Base-by-base conservation (phyloP, 2,329 filamentous ascomycete genomes). In the Hypoxylon sp. region DNA sequence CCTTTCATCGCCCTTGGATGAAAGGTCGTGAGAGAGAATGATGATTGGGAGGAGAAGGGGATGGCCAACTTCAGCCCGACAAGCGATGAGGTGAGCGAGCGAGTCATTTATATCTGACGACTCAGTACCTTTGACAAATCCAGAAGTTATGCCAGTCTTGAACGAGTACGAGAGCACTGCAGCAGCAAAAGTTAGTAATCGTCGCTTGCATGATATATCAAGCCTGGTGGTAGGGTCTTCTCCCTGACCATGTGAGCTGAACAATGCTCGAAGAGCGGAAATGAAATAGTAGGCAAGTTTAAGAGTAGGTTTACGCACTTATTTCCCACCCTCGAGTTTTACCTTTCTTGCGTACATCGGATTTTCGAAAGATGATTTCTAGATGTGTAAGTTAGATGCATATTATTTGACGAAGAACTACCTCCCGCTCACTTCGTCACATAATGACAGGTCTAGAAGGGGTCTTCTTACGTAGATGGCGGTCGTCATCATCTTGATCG, bases 361-460 rank as follows among this genome's bases (percentile, higher is more conserved):
- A 88, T 76, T 89, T 89, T 69, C 87, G 84, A 72, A 87, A 87
- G 63, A 89, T 82, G 69, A 89, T 85, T 71, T 89, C 84, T 86
- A 61, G 5, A 7, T 38, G n/a, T n/a, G n/a, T n/a, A 52, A 2
- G 48, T 72, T 56, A 72, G 70, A 58, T 32, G 18, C 6, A 26
- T 28, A 36, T 20, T 36, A 9, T 32, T 28, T 45, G 8, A 22
- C 11, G 20, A 50, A 20, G n/a, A 53, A 20, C 20, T 12, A 45
- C 38, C 18, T 1, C 44, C 42, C 9, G 20, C 32, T 24, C 24
- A 38, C 26, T 32, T 55, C 42, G 18, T 40, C 16, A 28, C 9
- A 36, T 26, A 46, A 20, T 8, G 32, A 50, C 18, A 9, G n/a
- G 24, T 30, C n/a, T 6, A 32, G 20, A 24, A 24, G 38, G 45